Evolutionary conservation across 2,329 filamentous ascomycete genomes (phyloP).

Genomic region (Hymenoscyphus salicellus): DNA sequence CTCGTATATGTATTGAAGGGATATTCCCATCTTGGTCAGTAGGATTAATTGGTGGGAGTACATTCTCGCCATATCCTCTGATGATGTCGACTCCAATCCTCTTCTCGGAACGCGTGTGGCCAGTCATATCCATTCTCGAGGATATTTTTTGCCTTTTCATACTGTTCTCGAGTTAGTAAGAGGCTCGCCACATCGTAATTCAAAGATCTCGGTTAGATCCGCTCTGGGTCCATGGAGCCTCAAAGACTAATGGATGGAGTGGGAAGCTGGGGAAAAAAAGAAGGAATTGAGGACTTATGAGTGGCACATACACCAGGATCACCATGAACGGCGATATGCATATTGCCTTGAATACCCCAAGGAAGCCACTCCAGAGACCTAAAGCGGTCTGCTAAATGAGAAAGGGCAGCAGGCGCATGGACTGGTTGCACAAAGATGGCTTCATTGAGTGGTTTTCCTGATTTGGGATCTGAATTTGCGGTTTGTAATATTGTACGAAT

Average conservation of each 20-base stretch:
- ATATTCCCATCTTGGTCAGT: neutral
- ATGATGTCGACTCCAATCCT: slow-evolving; percentile 8
- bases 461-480: neutral
- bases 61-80: slow-evolving; percentile 11
- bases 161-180: neutral
- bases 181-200: neutral
- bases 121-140: slow-evolving; percentile 6
- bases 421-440: neutral
- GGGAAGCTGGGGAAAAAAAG: too few species aligned
- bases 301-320: slow-evolving; percentile 3
- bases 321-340: neutral
- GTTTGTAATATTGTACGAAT: neutral
- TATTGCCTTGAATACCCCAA: neutral
- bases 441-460: neutral
- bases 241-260: neutral
- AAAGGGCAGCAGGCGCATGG: slow-evolving; percentile 1
- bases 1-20: too few species aligned
- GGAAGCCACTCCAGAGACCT: slow-evolving; percentile 3
- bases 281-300: neutral
- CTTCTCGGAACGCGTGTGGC: slow-evolving; percentile 5
- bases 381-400: neutral
- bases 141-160: slow-evolving; percentile 6
- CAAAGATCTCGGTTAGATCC: neutral
- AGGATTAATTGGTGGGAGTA: neutral
- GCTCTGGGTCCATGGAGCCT: neutral